Evolutionary conservation across 306 rosid species (phyloP), one percentile per base, ranked within the genome.

Genomic region (Fagus sylvatica): DNA sequence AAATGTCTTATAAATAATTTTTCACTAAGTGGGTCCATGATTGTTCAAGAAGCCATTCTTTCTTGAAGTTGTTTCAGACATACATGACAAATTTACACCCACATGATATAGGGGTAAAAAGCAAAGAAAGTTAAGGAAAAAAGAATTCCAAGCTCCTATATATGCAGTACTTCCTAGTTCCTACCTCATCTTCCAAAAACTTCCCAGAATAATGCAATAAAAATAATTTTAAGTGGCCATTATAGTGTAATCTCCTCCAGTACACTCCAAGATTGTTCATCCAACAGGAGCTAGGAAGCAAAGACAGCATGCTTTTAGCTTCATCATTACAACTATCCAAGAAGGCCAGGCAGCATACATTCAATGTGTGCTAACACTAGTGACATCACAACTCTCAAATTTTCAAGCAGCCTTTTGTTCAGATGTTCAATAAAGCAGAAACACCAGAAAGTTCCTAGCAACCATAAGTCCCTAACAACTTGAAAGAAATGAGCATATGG

Each of bases 161-260:
- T 40, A 92, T 69, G 53, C 89, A 46, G 51, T 46, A 46, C 51
- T 30, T 28, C 13, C 85, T 48, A 95, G 98, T 84, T 95, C 98
- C 37, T 10, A 30, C 65, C 11, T 22, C 36, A 7, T 57, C 36
- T 2, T 16, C 15, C 34, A 15, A 33, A 13, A 60, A 33, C 28
- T 3, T 60, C 33, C 6, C 13, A 60, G 2, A 32, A 11, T 8
- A 30, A 30, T 1, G n/a, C n/a, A 11, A 16, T 36, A 28, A 61
- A 61, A 12, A 5, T 57, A 19, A 34, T 57, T 28, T 10, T 57
- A 34, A 57, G 64, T 7, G 6, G 64, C 64, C 28, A 57, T 57
- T 22, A 28, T 2, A 57, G 64, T 57, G 12, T 57, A 22, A 57
- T 28, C 36, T 30, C 16, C 36, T 57, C 36, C 64, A 57, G 64